Evolutionary conservation across 208 protist species (phyloP), one percentile per base, ranked within the genome.

Genomic region (Trypanosomatidae sp.): DNA sequence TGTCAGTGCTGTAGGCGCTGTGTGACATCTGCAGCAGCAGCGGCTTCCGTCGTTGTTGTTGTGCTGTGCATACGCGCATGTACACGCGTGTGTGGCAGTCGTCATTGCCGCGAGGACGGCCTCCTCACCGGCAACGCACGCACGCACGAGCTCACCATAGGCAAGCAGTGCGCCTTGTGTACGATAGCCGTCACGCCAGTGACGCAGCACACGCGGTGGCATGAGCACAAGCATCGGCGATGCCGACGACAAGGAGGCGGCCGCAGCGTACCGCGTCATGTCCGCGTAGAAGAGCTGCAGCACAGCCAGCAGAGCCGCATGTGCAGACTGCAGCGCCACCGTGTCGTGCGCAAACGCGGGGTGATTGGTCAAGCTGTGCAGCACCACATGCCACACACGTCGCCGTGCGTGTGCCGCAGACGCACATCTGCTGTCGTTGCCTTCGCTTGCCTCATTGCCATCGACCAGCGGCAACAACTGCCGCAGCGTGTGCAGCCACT

Each of bases 301-400:
- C n/a, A 66, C 20, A 8, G 1, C n/a, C 27, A 60, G 26, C 40
- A 58, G 28, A 22, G 58, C 47, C 27, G 45, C 40, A 20, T 66
- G 58, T 2, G 45, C 58, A 4, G 20, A 25, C 10, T 35, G 40
- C 38, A 66, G 37, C 26, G 48, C 33, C 4, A 23, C 19, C 18
- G 44, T 19, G 3, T 43, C 43, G 11, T 24, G 6, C 16, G 24
- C 33, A 49, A 49, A 65, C 32, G 30, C 35, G 4, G 56, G 37
- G 43, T 70, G 43, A 1, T 41, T 37, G 35, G 46, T 47, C 13
- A 84, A 23, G 16, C 56, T 48, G 38, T 79, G 79, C 15, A 84
- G 41, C 0, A 73, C 40, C 16, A 73, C 58, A 21, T 84, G 74
- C 74, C 74, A 84, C n/a, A n/a, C n/a, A n/a, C n/a, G n/a, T n/a